Evolutionary conservation across 768 basidiomycete genomes (phyloP).

Genomic region (Rhizopogon rudus): DNA sequence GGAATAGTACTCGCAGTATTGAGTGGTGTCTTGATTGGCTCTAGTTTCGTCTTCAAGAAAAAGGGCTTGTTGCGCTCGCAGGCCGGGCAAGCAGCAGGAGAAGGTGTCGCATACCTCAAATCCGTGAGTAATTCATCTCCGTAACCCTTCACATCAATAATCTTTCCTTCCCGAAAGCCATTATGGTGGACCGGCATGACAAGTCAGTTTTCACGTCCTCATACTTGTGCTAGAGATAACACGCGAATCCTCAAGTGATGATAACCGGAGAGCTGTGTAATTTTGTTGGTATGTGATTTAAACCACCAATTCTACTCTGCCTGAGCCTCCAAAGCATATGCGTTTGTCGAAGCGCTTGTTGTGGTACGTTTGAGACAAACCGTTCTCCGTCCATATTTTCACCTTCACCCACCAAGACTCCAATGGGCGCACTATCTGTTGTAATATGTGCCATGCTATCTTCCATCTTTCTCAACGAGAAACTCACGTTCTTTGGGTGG

Average conservation of each 20-base stretch:
- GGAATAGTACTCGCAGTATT: conserved; percentile 71
- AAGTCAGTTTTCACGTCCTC: conserved; percentile 40
- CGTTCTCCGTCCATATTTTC: not conserved
- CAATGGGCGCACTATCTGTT: conserved; percentile 93
- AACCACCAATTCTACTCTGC: not conserved
- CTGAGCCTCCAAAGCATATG: conserved; percentile 53
- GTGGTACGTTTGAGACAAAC: conserved; percentile 52
- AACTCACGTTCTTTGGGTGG: conserved; percentile 94
- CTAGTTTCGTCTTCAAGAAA: conserved; percentile 97
- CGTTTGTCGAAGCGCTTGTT: conserved; percentile 88
- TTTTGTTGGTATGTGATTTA: conserved; percentile 60
- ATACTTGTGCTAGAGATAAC: too few relatives aligned
- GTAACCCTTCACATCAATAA: conserved; percentile 3
- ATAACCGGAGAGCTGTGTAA: conserved; percentile 87
- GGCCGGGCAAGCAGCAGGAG: conserved; percentile 73
- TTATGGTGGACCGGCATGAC: conserved; percentile 96
- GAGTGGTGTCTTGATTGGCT: conserved; percentile 88
- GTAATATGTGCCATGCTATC: conserved; percentile 93
- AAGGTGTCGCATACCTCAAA: conserved; percentile 94
- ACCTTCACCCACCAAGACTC: conserved; percentile 50
- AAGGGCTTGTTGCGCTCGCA: conserved; percentile 81
- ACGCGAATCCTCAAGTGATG: conserved; percentile 57
- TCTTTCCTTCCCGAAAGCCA: conserved; percentile 35
- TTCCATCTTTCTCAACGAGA: conserved; percentile 90
- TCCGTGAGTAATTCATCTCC: conserved; percentile 50